Evolutionary conservation across 164 flowering plant genomes (phyloP), one percentile per base, ranked within the genome.

Genomic region (Liquidambar formosana): DNA sequence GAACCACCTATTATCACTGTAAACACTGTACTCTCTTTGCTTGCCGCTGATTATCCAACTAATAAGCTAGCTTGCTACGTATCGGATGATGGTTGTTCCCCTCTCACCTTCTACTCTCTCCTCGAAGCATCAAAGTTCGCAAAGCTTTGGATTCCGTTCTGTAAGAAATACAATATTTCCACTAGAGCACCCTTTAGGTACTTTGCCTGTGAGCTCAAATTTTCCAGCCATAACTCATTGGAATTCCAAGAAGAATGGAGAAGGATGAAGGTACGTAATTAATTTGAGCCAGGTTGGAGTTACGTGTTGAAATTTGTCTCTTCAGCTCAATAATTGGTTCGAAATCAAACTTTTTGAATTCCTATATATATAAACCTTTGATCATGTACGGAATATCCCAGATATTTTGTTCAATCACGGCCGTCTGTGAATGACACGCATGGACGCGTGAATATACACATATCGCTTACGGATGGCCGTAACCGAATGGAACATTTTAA

Each of bases 31-130:
- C 78, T 88, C 10, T 89, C 92, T 0, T 25, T 89, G 69, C 72
- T 89, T 65, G 86, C 92, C 5, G 73, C 82, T 1, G 92, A 89
- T 63, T 89, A 89, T 46, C 91, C 90, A 1, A 71, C 83, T 43
- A n/a, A 89, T 70, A 88, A 84, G 69, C 82, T 89, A 8, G 86
- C 91, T 54, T 85, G 87, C 77, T 89, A 86, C 65, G 88, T 88
- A 0, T 89, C 91, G 0, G 92, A 89, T 27, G 95, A 89, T 67
- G 88, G 82, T 0, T 73, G 79, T 52, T 88, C 92, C 0, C 84
- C 91, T 26, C 59, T 89, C 59, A 85, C 83, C 65, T 84, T 76
- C 74, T 88, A 80, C 59, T 53, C 92, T 59, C 82, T 89, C 10
- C 22, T 69, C 0, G 81, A 88, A 76, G 84, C 92, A 5, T 54